Conservation (phyloP, 176 grass and related monocot species). For the Pharus latifolius region DNA sequence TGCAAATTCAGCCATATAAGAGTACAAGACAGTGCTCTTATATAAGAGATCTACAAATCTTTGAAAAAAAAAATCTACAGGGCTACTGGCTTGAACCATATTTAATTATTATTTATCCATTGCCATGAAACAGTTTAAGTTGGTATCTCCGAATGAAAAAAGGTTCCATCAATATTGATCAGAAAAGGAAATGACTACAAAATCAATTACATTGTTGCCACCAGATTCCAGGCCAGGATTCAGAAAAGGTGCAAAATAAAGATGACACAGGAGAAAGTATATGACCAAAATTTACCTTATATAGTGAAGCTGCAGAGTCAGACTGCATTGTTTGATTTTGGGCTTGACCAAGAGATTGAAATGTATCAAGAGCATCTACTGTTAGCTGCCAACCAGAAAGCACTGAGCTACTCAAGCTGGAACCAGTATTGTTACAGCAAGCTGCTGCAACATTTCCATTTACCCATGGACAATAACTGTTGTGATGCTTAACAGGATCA, state of each 20-base stretch:
- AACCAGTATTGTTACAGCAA: constrained; percentile 49
- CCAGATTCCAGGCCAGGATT: background rate
- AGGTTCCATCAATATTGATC: no score
- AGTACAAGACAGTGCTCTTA: no score
- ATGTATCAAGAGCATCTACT: constrained; percentile 69
- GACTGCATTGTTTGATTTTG: constrained; percentile 87
- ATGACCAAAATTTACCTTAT: constrained; percentile 54
- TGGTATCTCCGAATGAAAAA: no score
- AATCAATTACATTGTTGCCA: no score
- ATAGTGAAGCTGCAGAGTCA: constrained; percentile 91
- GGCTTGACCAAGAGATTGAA: constrained; percentile 74
- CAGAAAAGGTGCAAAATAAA: background rate
- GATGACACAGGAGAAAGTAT: background rate
- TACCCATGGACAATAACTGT: constrained; percentile 89
- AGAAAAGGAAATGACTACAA: no score
- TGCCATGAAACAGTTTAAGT: no score
- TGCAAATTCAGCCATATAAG: no score
- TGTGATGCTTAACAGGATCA: constrained; percentile 92
- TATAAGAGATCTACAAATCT: no score
- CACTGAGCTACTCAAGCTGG: constrained; percentile 40
- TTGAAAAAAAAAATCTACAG: no score
- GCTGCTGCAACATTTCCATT: constrained; percentile 79
- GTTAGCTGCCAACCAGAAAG: constrained; percentile 87
- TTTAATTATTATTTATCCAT: no score
- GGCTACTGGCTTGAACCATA: no score